Evolutionary conservation across 805 yeast species (phyloP), one percentile per base, ranked within the genome.

Genomic region (Nakazawaea ishiwadae): DNA sequence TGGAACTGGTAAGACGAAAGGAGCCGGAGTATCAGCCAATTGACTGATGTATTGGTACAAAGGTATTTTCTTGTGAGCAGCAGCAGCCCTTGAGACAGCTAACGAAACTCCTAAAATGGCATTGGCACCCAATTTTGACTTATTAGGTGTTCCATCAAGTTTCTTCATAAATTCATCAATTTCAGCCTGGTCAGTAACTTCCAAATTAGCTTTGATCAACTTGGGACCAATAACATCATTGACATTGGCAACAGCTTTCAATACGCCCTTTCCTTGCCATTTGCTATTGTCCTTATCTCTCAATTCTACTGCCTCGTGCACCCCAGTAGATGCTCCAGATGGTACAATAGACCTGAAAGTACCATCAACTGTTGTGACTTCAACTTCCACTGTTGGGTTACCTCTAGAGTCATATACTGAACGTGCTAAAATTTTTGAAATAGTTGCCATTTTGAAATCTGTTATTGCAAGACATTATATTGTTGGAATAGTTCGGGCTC

Each of bases 361-460:
- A 63, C 99, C 98, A 63, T 85, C 80, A 51, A 76, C 91, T 63
- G 99, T 91, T 79, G 84, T 75, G 61, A 91, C 62, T 65, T 93
- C 98, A 56, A 93, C 98, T 81, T 93, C 98, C 59, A 93, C 99
- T 58, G 99, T 91, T 75, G 99, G 99, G 84, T 91, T 93, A 74
- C 98, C 98, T 76, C 99, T 88, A 60, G 98, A 91, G 77, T 91
- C 99, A 84, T 93, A 91, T 72, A 91, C 96, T 79, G 80, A 84
- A 76, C 98, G 89, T 62, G 98, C 86, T 71, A 75, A 81, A 59
- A 90, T 73, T 73, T 91, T 90, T 56, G 86, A 69, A 62, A 87
- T 79, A 57, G 96, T n/a, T n/a, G n/a, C n/a, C n/a, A n/a, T n/a
- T n/a, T n/a, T n/a, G n/a, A n/a, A n/a, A n/a, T n/a, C n/a, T n/a